Evolutionary conservation across 1,139 yeast species (phyloP).

Genomic region (Geotrichum phurueaensis): DNA sequence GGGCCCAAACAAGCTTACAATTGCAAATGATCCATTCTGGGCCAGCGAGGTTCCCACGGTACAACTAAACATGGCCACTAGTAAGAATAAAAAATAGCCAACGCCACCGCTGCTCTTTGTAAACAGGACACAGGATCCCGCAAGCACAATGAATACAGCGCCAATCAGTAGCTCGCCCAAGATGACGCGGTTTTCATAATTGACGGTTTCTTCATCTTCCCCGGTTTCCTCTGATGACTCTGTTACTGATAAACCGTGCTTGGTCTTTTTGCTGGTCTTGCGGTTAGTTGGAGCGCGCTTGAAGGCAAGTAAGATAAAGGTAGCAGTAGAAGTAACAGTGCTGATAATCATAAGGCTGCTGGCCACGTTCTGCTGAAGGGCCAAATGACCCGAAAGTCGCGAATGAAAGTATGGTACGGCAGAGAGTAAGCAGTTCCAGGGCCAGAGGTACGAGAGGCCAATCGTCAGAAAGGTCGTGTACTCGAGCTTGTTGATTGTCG

Average conservation of each 20-base stretch:
- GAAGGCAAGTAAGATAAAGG: constrained; percentile 54
- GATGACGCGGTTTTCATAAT: constrained; percentile 55
- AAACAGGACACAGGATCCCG: constrained; percentile 33
- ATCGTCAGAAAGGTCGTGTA: constrained; percentile 11
- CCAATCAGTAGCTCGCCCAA: constrained; percentile 56
- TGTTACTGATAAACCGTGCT: background rate
- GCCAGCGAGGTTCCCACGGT: constrained; percentile 54
- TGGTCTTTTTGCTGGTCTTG: background rate
- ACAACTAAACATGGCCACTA: constrained; percentile 42
- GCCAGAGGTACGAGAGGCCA: constrained; percentile 57
- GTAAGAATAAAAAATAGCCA: constrained; percentile 45
- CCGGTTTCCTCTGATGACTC: constrained; percentile 30
- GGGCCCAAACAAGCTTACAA: constrained; percentile 73
- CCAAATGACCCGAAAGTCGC: constrained; percentile 2
- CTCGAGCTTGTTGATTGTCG: constrained; percentile 6
- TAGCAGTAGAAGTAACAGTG: constrained; percentile 60
- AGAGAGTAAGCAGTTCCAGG: constrained; percentile 89
- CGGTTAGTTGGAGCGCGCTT: background rate
- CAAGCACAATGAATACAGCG: constrained; percentile 45
- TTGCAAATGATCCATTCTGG: constrained; percentile 88
- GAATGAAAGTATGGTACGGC: constrained; percentile 68
- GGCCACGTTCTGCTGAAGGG: constrained; percentile 47
- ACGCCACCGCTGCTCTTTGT: constrained; percentile 27
- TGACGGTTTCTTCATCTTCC: constrained; percentile 51
- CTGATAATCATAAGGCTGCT: constrained; percentile 89